Base-by-base conservation (phyloP, 2,329 filamentous ascomycete genomes). In the Sclerotinia spermophila region DNA sequence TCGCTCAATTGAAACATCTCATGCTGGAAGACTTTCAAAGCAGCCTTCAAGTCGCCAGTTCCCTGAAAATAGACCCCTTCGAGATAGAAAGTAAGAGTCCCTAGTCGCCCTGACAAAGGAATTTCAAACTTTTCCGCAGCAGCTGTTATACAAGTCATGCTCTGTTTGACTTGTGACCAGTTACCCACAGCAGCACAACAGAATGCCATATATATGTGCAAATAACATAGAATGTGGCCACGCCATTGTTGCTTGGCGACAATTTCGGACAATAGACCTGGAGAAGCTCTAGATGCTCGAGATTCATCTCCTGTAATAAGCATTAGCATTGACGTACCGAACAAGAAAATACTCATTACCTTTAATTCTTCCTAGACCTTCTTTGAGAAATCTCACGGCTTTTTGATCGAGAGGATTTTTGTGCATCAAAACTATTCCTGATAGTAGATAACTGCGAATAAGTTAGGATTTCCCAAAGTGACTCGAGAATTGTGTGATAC, bases 1-100 rank as follows among this genome's bases (percentile, higher is more conserved):
- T 35, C 81, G 74, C 33, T 79, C 2, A 93, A 80, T 1, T 82
- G 81, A 75, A 97, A 89, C 27, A 83, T 81, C 2, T 85, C 82
- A 55, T 88, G 85, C 72, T 87, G 85, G 80, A 92, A 97, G 15
- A 90, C 85, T 5, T 82, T 76, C 21, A 94, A 82, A 5, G 95
- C 94, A 2, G 82, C 82, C n/a, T 87, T 82, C 1, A 96, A 84
- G 73, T 93, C 85, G 24, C 93, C 94, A 7, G 86, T 90, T 27
- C 90, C 92, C 82, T 97, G 95, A 67, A 89, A 84, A 75, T 93
- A 91, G 11, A 92, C 86, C 0, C 91, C 94, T 0, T 86, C 84
- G 27, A 97, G 87, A 79, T 97, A 97, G 58, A 75, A 71, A 17
- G 72, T 60, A 8, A 80, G 70, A 40, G 65, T 72, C 48, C 71